Evolutionary conservation across 257 asterid species (phyloP).

Genomic region (Cruciata laevipes): DNA sequence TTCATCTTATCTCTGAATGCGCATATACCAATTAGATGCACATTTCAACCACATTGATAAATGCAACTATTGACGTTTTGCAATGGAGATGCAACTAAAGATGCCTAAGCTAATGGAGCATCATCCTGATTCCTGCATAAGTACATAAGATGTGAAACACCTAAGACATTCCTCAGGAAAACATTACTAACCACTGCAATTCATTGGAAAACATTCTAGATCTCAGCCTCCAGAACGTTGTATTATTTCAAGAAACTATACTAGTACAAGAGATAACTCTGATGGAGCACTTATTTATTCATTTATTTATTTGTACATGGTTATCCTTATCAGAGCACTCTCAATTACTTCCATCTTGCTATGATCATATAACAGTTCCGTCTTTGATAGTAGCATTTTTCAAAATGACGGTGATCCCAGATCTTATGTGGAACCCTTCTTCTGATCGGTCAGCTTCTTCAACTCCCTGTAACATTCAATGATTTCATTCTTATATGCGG

Average conservation of each 20-base stretch:
- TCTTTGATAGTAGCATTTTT: constrained; percentile 82
- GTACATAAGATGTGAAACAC: too few relatives aligned
- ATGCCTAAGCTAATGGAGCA: too few relatives aligned
- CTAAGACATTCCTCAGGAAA: too few relatives aligned
- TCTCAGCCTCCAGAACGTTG: not conserved
- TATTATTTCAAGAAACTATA: constrained; percentile 1
- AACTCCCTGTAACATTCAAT: constrained; percentile 38
- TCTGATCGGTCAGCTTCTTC: constrained; percentile 74
- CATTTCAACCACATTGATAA: too few relatives aligned
- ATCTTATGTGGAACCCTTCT: constrained; percentile 78
- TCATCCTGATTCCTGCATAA: too few relatives aligned
- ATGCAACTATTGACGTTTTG: too few relatives aligned
- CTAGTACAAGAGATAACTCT: not conserved
- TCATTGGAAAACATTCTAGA: not conserved
- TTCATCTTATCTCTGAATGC: too few relatives aligned
- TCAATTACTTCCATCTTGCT: not conserved
- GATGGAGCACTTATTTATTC: not conserved
- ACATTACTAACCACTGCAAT: too few relatives aligned
- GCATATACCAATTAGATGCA: too few relatives aligned
- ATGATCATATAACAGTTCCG: constrained; percentile 51
- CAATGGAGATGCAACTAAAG: too few relatives aligned
- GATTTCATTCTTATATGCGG: not conserved
- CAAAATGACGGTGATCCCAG: constrained; percentile 73
- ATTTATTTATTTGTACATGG: not conserved
- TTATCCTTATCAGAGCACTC: not conserved